Percentiles rank a stretch among this genome's conserved stretches.
phyloP scores from a whole-genome alignment of 2,329 filamentous ascomycete species.

The Clonostachys rosea region DNA sequence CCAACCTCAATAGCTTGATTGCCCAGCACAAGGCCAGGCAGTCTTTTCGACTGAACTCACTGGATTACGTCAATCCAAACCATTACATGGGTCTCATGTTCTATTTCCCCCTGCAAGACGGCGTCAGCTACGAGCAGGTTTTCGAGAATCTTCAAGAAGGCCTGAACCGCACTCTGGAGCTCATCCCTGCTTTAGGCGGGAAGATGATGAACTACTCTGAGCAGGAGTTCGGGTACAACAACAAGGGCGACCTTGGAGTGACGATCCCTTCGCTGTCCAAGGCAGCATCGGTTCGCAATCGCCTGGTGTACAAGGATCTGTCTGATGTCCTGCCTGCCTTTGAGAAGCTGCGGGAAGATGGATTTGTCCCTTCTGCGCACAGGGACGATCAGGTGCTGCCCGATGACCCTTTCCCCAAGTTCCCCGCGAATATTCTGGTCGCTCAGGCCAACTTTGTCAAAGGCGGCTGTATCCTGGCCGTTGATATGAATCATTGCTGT shows the following conservation, averaged over 20 bases:
- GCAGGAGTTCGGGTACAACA: conserved; percentile 16
- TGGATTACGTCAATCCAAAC: conserved; percentile 24
- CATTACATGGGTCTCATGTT: conserved; percentile 21
- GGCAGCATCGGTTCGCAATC: conserved; percentile 3
- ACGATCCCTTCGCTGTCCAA: conserved; percentile 9
- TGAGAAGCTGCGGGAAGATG: conserved; percentile 10
- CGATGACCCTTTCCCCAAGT: conserved; percentile 10
- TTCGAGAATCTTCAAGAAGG: conserved; percentile 24
- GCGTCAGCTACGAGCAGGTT: conserved; percentile 14
- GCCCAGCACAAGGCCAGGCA: conserved; percentile 14
- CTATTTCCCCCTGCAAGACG: conserved; percentile 22
- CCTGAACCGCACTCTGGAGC: conserved; percentile 21
- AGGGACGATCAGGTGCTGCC: conserved; percentile 15
- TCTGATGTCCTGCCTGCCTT: conserved; percentile 15
- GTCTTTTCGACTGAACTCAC: conserved; percentile 18
- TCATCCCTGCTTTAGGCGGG: conserved; percentile 27
- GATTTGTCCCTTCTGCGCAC: conserved; percentile 18
- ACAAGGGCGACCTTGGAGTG: conserved; percentile 11
- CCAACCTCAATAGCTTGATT: conserved; percentile 7
- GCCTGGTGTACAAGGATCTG: conserved; percentile 17
- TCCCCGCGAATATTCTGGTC: conserved; percentile 18
- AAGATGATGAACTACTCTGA: conserved; percentile 20
- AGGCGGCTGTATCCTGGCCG: conserved; percentile 19
- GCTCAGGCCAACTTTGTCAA: conserved; percentile 22
- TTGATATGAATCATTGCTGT: conserved; percentile 15